Evolutionary conservation across 1,284 basidiomycete genomes (phyloP), one percentile per base, ranked within the genome.

Genomic region (Ustilago curta): DNA sequence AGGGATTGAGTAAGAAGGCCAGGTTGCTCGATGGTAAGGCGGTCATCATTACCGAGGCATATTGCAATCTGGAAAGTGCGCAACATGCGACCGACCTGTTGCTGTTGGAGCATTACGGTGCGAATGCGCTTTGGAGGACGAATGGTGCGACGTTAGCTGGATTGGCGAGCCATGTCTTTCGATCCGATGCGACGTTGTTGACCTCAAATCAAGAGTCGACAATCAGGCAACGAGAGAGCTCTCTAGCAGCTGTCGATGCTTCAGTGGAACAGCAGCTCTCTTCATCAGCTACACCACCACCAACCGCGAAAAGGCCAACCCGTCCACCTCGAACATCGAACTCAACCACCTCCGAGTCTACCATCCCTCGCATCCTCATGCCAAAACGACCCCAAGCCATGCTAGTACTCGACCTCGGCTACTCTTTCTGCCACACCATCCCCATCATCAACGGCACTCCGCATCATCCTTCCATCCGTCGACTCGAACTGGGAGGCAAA

Each of bases 71-170:
- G 11, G 93, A 93, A 19, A 94, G 93, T 83, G 90, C 96, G 19
- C 92, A 95, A 86, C 91, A 93, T 44, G 90, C 93, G 42, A 94
- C 95, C 75, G 95, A 97, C 84, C 92, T 97, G 86, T 92, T 98
- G 83, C 87, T 96, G 0, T 97, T 97, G 80, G 95, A 98, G 82
- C 94, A 97, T 85, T 98, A 95, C 87, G 95, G 95, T 79, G 97
- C 96, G 82, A 87, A 88, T 47, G 91, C 92, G 49, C 93, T 93
- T 84, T 89, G 90, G 85, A 89, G 94, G 37, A 66, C 65, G 66
- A 54, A 57, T 4, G 69, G 69, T 60, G 64, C 67, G n/a, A 43
- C 27, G 29, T 19, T 63, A 29, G 62, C 54, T 1, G 59, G 45
- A 4, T 35, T 70, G 27, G 67, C 59, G 4, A 71, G 43, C 1